Conservation (phyloP, 2,329 filamentous ascomycete genomes). For the Fusarium caatingaense region DNA sequence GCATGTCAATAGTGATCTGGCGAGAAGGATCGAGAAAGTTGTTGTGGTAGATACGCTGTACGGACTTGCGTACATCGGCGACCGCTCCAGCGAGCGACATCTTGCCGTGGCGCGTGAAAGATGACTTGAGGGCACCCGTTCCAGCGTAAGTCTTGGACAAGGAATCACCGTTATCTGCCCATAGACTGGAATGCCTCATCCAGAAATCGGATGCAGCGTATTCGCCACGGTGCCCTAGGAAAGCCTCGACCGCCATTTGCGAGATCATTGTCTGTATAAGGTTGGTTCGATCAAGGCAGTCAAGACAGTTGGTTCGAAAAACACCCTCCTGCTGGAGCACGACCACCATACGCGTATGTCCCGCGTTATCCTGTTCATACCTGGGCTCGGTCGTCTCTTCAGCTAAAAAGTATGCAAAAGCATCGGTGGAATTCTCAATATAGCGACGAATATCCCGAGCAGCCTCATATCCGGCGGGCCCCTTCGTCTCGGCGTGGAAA, state of each 20-base stretch:
- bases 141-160: conserved; percentile 96
- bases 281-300: conserved; percentile 96
- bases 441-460: conserved; percentile 85
- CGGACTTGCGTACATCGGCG: conserved; percentile 95
- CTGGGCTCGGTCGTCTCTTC: conserved; percentile 73
- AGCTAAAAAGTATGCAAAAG: conserved; percentile 92
- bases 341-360: conserved; percentile 66
- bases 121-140: conserved; percentile 94
- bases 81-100: conserved; percentile 94
- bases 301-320: conserved; percentile 94
- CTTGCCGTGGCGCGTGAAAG: conserved; percentile 92
- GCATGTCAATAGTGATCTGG: conserved; percentile 94
- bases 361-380: conserved; percentile 53
- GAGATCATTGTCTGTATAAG: conserved; percentile 96
- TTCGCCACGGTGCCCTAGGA: conserved; percentile 78
- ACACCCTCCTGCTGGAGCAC: conserved; percentile 94
- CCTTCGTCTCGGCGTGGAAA: conserved; percentile 94
- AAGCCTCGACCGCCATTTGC: conserved; percentile 89
- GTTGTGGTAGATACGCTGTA: conserved; percentile 94
- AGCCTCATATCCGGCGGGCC: conserved; percentile 87
- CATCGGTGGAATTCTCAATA: conserved; percentile 82
- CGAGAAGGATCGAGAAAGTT: conserved; percentile 94
- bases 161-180: conserved; percentile 97
- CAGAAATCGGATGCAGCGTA: conserved; percentile 83
- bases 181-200: conserved; percentile 90